These are phyloP conservation scores for Chalara sp. DNA, from an alignment of 2,329 filamentous ascomycete genomes.

Conservation along the genomic window DNA sequence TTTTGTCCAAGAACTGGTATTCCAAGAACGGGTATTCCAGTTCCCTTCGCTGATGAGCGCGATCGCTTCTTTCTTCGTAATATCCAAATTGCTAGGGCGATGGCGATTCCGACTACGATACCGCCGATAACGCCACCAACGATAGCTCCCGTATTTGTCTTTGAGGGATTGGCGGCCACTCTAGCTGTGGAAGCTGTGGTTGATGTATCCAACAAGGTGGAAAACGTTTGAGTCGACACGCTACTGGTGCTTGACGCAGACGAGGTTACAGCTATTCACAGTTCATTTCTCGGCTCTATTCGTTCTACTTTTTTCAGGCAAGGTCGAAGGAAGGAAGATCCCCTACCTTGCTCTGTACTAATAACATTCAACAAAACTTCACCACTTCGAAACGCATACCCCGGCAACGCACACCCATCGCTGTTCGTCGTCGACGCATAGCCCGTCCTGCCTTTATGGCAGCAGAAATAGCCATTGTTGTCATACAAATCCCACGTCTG, in stretches of 20 bases:
- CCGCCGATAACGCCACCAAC: background rate
- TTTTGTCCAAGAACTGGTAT: background rate
- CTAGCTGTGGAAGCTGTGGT: background rate
- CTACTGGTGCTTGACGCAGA: background rate
- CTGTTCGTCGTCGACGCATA: background rate
- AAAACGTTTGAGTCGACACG: background rate
- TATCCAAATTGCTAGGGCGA: background rate
- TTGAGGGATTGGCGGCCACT: background rate
- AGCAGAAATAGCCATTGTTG: constrained; percentile 20
- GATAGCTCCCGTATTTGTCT: background rate
- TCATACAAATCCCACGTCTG: constrained; percentile 17
- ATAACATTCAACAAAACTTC: background rate
- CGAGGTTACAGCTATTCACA: background rate
- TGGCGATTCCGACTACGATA: background rate
- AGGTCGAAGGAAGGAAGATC: background rate
- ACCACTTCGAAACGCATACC: background rate
- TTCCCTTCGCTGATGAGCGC: background rate
- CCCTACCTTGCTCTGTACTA: background rate
- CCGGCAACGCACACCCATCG: constrained; percentile 5
- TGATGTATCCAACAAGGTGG: background rate
- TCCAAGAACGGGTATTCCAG: background rate
- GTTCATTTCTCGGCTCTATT: background rate
- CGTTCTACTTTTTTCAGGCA: background rate
- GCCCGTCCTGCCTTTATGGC: constrained; percentile 6
- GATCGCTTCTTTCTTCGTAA: background rate